Evolutionary conservation across 2,329 filamentous ascomycete genomes (phyloP), one percentile per base, ranked within the genome.

Genomic region (Ophiobolus disseminans): DNA sequence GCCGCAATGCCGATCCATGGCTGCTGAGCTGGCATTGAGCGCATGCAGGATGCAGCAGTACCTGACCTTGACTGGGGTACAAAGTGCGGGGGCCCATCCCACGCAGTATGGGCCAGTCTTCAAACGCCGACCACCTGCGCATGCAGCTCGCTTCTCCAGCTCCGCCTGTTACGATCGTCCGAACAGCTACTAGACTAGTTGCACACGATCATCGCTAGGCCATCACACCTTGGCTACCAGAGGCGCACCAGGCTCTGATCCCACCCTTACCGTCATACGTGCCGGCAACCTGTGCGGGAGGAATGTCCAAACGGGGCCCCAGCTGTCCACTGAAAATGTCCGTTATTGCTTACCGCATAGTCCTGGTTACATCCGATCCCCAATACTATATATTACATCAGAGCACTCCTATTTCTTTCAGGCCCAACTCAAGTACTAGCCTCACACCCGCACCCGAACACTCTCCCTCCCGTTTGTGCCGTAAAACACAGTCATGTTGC

Each of bases 261-360:
- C 64, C 68, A 65, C 60, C 62, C 66, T 66, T 69, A 66, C 67
- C 68, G 66, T 69, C 66, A 69, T 71, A 63, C 55, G 40, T 43
- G 48, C 55, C 60, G 58, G 60, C 55, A 39, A 14, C 14, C 43
- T 36, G 40, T 43, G 60, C 59, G 59, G 66, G 63, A 51, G 40
- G 45, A 59, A 59, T 62, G 53, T 60, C 55, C 54, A 61, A 37
- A 53, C 54, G 35, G 46, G 34, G 45, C 49, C 40, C 46, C 53
- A 53, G 49, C 47, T n/a, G n/a, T n/a, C n/a, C 38, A 50, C 48
- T 55, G 68, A 62, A 58, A 66, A 50, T 47, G 51, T 54, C 49
- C 42, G 48, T 63, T 59, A 60, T 57, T 64, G 60, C 64, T 63
- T 58, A 60, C 57, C 31, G 53, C 46, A 42, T 41, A 47, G 17